These are phyloP conservation scores for Babesia divergens DNA, from an alignment of 169 alveolate genomes.

Conservation along the genomic window DNA sequence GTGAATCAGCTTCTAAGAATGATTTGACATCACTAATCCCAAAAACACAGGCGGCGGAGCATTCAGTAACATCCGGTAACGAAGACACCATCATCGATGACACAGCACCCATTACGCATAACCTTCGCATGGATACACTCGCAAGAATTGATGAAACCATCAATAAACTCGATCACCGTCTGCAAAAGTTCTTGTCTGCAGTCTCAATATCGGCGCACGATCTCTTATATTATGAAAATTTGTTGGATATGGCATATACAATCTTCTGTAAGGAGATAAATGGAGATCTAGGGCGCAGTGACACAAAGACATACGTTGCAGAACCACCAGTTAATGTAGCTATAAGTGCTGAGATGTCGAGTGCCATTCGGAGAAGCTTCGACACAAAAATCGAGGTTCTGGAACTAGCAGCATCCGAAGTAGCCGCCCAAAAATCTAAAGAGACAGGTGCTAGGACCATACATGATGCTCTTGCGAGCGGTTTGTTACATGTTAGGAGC, in stretches of 20 bases:
- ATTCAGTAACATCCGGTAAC: conserved; percentile 1
- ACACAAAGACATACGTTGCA: neutral
- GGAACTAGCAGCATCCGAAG: conserved; percentile 33
- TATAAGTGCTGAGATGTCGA: conserved; percentile 31
- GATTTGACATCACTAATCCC: conserved; percentile 9
- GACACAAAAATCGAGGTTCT: conserved; percentile 28
- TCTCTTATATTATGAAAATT: conserved; percentile 1
- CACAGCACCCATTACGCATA: neutral
- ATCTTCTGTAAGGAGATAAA: conserved; percentile 21
- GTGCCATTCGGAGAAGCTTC: conserved; percentile 32
- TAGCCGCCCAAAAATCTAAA: conserved; percentile 26
- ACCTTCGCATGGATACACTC: neutral
- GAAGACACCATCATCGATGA: conserved; percentile 12
- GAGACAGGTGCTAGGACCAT: conserved; percentile 23
- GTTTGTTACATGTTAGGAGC: neutral
- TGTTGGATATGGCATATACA: conserved; percentile 16
- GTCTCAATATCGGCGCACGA: conserved; percentile 10
- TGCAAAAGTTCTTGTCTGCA: neutral
- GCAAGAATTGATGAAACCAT: conserved; percentile 10
- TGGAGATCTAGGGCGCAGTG: neutral
- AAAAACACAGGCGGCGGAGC: neutral
- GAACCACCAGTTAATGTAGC: neutral
- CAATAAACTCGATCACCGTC: neutral
- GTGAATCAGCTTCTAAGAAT: too few relatives aligned
- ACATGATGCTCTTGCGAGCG: conserved; percentile 13